Percentiles rank a stretch among this genome's conserved stretches.
These are phyloP conservation scores for Cladophialophora psammophila DNA, from an alignment of 2,329 filamentous ascomycete species.

Conservation along the genomic window DNA sequence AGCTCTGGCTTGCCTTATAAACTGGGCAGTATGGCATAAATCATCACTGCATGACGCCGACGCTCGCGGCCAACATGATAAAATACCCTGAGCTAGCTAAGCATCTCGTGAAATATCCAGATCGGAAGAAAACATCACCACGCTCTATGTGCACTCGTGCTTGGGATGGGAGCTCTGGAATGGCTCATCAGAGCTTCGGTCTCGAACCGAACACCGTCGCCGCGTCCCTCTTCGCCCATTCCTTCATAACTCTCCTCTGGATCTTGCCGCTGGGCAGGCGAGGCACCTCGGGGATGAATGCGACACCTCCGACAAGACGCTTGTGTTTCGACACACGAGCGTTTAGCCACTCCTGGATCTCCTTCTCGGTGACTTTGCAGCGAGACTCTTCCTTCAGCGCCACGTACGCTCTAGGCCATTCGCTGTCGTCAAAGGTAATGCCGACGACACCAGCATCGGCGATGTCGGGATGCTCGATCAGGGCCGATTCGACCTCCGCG, in stretches of 20 bases:
- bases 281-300: constrained; percentile 58
- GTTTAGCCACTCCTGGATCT: constrained; percentile 43
- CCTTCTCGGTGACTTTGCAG: constrained; percentile 17
- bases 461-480: constrained; percentile 54
- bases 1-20: constrained; percentile 90
- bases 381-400: constrained; percentile 42
- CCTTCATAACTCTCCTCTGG: constrained; percentile 43
- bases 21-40: constrained; percentile 73
- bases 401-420: constrained; percentile 51
- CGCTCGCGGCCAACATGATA: background rate
- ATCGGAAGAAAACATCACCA: background rate
- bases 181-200: background rate
- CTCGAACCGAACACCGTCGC: background rate
- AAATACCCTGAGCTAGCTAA: constrained; percentile 32
- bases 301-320: constrained; percentile 51
- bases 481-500: constrained; percentile 55
- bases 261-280: constrained; percentile 61
- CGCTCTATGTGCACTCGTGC: background rate
- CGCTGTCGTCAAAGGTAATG: constrained; percentile 47
- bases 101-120: constrained; percentile 54
- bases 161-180: background rate
- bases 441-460: constrained; percentile 57
- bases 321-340: constrained; percentile 47
- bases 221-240: constrained; percentile 51
- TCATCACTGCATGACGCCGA: background rate